Conservation (phyloP, 1,284 basidiomycete genomes). For the Ceratobasidium sp. region DNA sequence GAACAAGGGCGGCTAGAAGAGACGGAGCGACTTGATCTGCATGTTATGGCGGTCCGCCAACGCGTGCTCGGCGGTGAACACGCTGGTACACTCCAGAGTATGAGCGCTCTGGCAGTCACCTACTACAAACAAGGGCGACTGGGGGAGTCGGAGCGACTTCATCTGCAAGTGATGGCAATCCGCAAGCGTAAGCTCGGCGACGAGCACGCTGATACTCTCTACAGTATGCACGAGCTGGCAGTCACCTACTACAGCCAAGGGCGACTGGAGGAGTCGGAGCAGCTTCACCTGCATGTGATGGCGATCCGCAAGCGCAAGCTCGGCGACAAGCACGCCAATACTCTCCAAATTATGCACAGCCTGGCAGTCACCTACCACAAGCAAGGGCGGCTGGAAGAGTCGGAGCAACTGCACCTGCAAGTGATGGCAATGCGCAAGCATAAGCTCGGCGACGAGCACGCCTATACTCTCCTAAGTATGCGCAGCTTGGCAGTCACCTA, state of each 20-base stretch:
- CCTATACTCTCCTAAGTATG: constrained; percentile 10
- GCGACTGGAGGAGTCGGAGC: no score
- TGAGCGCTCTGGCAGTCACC: neutral
- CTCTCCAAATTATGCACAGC: no score
- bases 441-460: neutral
- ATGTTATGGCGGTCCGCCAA: neutral
- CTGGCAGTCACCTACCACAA: no score
- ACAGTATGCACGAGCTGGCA: no score
- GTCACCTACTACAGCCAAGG: no score
- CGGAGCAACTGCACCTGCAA: neutral
- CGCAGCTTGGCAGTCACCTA: no score
- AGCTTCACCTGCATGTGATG: no score
- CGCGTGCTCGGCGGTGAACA: constrained; percentile 13
- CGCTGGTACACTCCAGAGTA: neutral
- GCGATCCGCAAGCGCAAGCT: no score
- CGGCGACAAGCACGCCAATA: no score
- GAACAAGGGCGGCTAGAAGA: neutral
- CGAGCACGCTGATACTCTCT: no score
- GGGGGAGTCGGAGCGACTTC: neutral
- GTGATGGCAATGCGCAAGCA: neutral
- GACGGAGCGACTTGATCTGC: neutral
- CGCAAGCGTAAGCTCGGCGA: neutral
- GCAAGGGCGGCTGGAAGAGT: neutral
- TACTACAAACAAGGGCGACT: constrained; percentile 7
- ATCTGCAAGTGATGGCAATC: neutral